These are phyloP conservation scores for Amanita rubescens DNA, from an alignment of 768 basidiomycete genomes.

Conservation along the genomic window DNA sequence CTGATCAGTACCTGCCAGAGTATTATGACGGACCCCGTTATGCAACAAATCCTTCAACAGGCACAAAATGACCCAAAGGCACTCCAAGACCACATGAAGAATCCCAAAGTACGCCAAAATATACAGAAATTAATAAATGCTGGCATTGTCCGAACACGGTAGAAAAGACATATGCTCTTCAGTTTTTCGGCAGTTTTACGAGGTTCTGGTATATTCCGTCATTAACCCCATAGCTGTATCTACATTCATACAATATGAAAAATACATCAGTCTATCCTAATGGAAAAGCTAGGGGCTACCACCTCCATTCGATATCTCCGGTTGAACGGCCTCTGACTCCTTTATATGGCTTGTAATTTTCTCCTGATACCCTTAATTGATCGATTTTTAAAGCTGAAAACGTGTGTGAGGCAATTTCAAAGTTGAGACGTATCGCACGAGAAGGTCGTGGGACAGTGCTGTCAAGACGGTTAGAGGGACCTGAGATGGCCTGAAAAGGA, in stretches of 20 bases:
- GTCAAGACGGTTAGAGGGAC: slow-evolving; percentile 5
- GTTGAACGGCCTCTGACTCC: slow-evolving; percentile 67
- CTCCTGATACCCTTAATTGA: slow-evolving; percentile 72
- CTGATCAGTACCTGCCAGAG: slow-evolving; percentile 29
- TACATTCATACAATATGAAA: neutral
- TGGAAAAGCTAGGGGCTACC: slow-evolving; percentile 22
- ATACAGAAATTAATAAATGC: slow-evolving; percentile 88
- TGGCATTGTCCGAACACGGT: slow-evolving; percentile 87
- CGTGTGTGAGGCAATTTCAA: slow-evolving; percentile 63
- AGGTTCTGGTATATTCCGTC: neutral
- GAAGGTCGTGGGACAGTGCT: slow-evolving; percentile 53
- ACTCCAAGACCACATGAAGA: slow-evolving; percentile 95
- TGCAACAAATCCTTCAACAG: slow-evolving; percentile 93
- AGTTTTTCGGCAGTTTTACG: neutral
- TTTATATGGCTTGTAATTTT: slow-evolving; percentile 87
- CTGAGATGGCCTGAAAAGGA: slow-evolving; percentile 5
- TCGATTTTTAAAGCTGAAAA: slow-evolving; percentile 82
- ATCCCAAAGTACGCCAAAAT: slow-evolving; percentile 70
- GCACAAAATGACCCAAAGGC: slow-evolving; percentile 85
- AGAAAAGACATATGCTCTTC: slow-evolving; percentile 15
- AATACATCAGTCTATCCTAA: neutral
- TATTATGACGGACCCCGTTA: slow-evolving; percentile 87
- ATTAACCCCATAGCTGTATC: neutral
- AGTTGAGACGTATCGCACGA: slow-evolving; percentile 65
- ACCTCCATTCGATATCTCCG: slow-evolving; percentile 69